Evolutionary conservation across 2,329 filamentous ascomycete genomes (phyloP), one percentile per base, ranked within the genome.

Genomic region (Oidium heveae): DNA sequence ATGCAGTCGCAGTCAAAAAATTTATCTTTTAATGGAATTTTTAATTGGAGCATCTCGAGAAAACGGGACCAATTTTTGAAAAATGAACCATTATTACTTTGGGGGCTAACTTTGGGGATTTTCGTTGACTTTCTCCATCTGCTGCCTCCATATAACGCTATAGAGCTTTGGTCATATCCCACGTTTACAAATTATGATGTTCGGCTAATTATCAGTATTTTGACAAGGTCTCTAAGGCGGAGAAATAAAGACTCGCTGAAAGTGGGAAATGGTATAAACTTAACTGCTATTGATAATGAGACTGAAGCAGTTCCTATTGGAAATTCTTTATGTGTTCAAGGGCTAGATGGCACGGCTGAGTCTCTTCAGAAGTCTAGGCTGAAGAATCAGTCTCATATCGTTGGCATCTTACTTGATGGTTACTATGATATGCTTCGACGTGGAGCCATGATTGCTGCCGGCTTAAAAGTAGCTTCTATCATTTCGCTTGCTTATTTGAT

Each of bases 71-170:
- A n/a, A 18, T 2, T 43, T 10, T 4, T 56, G 2, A 58, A 54
- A 22, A 59, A 64, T 58, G 64, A 64, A 28, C 75, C 77, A 1
- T 67, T 84, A 1, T 65, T 82, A 12, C 73, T 84, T 1, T 84
- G 80, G 80, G 80, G 80, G 0, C 64, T 84, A 36, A 83, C 80
- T 0, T 68, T 84, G 1, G 80, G 79, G 5, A 75, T 84, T 34
- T 66, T 83, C 41, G 76, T 76, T 16, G 80, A 84, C 64, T 78
- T 84, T 58, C 69, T 84, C 24, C 78, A 83, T 58, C 72, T 81
- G 61, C 66, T 83, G 4, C 79, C 79, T n/a, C 77, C 79, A 1
- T 69, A 75, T 37, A 69, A 73, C 58, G 76, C 77, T 1, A 71
- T 82, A 4, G 68, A 74, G 36, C 64, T 82, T 28, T 84, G 80